These are phyloP conservation scores for Candida sonorensis DNA, from an alignment of 805 yeast genomes.

Conservation along the genomic window DNA sequence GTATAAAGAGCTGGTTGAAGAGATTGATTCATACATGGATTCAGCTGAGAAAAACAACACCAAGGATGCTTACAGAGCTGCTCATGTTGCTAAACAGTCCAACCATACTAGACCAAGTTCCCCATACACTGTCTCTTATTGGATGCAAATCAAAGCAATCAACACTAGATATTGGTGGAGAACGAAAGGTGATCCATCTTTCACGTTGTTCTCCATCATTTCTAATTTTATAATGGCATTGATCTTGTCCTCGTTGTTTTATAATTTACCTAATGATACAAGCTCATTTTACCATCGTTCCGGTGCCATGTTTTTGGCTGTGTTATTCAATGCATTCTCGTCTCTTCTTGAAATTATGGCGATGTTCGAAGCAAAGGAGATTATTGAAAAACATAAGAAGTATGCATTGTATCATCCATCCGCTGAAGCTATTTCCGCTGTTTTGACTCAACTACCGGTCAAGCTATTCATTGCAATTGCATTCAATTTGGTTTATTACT, in stretches of 20 bases:
- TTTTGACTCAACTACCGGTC: constrained; percentile 50
- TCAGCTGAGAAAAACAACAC: constrained; percentile 27
- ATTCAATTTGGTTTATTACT: constrained; percentile 42
- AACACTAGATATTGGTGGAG: constrained; percentile 47
- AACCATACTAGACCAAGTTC: constrained; percentile 33
- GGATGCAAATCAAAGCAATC: constrained; percentile 45
- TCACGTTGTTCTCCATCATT: constrained; percentile 40
- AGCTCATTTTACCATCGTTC: constrained; percentile 56
- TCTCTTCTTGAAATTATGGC: constrained; percentile 56
- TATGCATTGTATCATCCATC: constrained; percentile 59
- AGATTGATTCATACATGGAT: constrained; percentile 30
- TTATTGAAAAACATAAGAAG: constrained; percentile 57
- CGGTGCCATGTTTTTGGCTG: constrained; percentile 55
- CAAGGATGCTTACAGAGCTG: constrained; percentile 22
- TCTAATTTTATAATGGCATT: constrained; percentile 53
- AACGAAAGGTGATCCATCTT: constrained; percentile 49
- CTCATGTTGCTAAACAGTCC: constrained; percentile 30
- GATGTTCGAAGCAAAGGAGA: constrained; percentile 54
- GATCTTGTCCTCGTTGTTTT: constrained; percentile 55
- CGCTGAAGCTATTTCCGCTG: constrained; percentile 54
- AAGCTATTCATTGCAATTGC: constrained; percentile 43
- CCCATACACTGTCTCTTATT: constrained; percentile 34
- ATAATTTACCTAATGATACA: constrained; percentile 42
- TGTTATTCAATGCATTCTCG: constrained; percentile 53
- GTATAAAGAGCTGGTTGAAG: constrained; percentile 30